Percentiles rank a stretch among this genome's conserved stretches.
Conservation (phyloP, 495 filamentous ascomycete genomes). For the Saxispiralis lemnorum region DNA sequence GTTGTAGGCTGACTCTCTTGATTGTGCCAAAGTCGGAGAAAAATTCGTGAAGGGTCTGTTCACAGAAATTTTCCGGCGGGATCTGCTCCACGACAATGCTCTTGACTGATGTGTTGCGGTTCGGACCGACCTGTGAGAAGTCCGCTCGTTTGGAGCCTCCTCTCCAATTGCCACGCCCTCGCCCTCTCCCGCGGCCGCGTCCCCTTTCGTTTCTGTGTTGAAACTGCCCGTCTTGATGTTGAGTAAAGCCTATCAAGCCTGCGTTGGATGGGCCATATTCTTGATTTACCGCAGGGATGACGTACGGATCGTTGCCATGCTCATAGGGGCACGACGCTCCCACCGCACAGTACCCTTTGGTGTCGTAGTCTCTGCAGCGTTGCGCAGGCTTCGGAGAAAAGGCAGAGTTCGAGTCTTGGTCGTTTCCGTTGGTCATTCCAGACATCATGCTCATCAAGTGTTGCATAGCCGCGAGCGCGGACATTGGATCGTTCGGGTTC, state of each 20-base stretch:
- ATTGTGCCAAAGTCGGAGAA: slow-evolving; percentile 76
- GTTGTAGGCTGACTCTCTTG: slow-evolving; percentile 51
- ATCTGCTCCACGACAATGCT: slow-evolving; percentile 87
- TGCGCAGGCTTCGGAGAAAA: slow-evolving; percentile 14
- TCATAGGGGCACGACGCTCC: slow-evolving; percentile 66
- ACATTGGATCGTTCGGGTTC: slow-evolving; percentile 50
- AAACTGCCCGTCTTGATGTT: slow-evolving; percentile 10
- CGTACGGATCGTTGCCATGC: slow-evolving; percentile 46
- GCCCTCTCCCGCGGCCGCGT: slow-evolving; percentile 30
- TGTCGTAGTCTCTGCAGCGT: slow-evolving; percentile 75
- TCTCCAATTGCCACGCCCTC: slow-evolving; percentile 25
- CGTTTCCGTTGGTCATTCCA: slow-evolving; percentile 28
- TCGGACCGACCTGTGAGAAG: slow-evolving; percentile 61
- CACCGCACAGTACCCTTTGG: slow-evolving; percentile 66
- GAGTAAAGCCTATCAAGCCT: slow-evolving; percentile 23
- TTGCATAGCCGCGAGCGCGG: slow-evolving; percentile 54
- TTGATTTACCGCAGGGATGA: slow-evolving; percentile 37
- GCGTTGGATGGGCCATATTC: slow-evolving; percentile 79
- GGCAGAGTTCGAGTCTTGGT: not conserved
- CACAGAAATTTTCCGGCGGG: slow-evolving; percentile 67
- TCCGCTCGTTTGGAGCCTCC: slow-evolving; percentile 37
- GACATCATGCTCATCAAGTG: slow-evolving; percentile 48
- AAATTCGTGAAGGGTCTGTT: slow-evolving; percentile 56
- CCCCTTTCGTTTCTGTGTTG: slow-evolving; percentile 26
- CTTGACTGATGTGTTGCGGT: slow-evolving; percentile 53